phyloP scores from a whole-genome alignment of 352 stramenopile genomes.

The Peronospora tabacina region DNA sequence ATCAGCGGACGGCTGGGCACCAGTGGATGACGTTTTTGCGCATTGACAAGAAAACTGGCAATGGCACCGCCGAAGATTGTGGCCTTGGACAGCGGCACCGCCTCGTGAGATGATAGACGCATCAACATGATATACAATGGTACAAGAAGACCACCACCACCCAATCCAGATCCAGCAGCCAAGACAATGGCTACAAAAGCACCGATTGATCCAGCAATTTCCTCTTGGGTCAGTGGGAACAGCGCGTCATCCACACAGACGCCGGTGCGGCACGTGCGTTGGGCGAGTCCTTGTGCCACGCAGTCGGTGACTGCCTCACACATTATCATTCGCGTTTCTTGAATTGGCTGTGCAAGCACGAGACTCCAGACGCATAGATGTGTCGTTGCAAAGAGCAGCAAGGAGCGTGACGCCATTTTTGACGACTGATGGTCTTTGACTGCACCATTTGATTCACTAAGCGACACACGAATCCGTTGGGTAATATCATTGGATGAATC shows the following conservation, averaged over 20 bases:
- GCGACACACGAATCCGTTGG: not conserved
- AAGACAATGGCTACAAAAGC: conserved; percentile 58
- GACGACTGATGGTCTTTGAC: not conserved
- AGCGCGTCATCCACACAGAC: conserved; percentile 46
- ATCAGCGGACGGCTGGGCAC: conserved; percentile 57
- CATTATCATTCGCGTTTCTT: conserved; percentile 26
- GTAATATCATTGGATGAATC: not conserved
- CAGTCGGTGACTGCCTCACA: conserved; percentile 52
- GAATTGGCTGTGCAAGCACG: conserved; percentile 19
- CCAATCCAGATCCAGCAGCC: conserved; percentile 57
- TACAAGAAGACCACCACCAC: conserved; percentile 68
- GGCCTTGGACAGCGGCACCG: conserved; percentile 74
- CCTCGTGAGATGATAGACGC: conserved; percentile 65
- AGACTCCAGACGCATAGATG: conserved; percentile 4
- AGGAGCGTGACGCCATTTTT: conserved; percentile 5
- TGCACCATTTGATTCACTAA: not conserved
- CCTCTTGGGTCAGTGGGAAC: conserved; percentile 47
- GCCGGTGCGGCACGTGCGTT: conserved; percentile 39
- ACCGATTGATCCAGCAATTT: conserved; percentile 55
- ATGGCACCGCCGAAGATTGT: conserved; percentile 80
- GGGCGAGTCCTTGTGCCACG: conserved; percentile 28
- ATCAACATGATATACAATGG: conserved; percentile 76
- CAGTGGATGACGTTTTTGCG: conserved; percentile 55
- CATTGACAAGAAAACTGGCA: conserved; percentile 66
- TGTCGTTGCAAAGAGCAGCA: conserved; percentile 10